phyloP scores from a whole-genome alignment of 169 alveolate genomes.

The Plasmodium ovale region DNA sequence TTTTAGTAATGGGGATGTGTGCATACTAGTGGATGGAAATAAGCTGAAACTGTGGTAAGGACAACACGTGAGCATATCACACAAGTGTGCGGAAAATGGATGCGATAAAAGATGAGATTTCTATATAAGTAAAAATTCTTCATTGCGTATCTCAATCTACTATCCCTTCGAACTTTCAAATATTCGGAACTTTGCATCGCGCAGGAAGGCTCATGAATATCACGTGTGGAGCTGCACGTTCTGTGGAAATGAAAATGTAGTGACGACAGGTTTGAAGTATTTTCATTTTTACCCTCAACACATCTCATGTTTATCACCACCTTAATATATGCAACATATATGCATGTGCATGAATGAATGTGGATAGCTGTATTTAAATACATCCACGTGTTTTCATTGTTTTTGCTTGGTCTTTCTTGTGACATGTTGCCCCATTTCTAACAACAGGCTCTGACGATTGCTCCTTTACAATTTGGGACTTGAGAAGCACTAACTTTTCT shows the following conservation, averaged over 20 bases:
- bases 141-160: no score
- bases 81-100: no score
- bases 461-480: constrained; percentile 60
- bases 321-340: no score
- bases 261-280: constrained; percentile 44
- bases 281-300: not conserved
- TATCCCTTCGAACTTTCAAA: no score
- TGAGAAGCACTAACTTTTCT: constrained; percentile 21
- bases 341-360: not conserved
- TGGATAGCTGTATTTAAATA: not conserved
- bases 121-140: no score
- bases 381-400: not conserved
- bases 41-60: constrained; percentile 22
- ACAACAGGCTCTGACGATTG: constrained; percentile 72
- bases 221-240: constrained; percentile 72
- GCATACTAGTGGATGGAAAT: constrained; percentile 30
- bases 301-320: not conserved
- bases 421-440: not conserved
- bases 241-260: constrained; percentile 40
- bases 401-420: not conserved
- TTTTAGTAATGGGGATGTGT: constrained; percentile 71
- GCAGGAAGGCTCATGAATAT: constrained; percentile 73
- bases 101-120: no score
- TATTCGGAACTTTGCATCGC: not conserved
- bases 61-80: not conserved